Evolutionary conservation across 352 stramenopile genomes (phyloP).

Genomic region (Globisporangium nunn): DNA sequence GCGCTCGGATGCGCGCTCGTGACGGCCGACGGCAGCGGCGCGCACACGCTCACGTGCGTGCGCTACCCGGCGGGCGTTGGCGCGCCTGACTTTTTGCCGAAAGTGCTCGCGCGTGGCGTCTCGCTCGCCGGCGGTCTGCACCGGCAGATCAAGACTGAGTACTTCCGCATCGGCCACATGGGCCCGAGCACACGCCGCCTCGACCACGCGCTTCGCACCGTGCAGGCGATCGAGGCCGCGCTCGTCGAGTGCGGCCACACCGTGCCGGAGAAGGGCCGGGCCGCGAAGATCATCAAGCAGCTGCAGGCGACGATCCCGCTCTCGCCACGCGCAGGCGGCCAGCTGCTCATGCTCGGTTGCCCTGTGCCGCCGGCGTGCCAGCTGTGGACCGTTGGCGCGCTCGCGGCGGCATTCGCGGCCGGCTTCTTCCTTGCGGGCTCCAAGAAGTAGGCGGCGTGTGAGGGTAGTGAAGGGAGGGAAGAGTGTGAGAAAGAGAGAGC

Average conservation of each 20-base stretch:
- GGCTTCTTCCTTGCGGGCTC: slow-evolving; percentile 47
- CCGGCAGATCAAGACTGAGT: slow-evolving; percentile 80
- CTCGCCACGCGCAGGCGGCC: slow-evolving; percentile 35
- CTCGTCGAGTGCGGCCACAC: slow-evolving; percentile 66
- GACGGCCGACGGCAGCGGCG: slow-evolving; percentile 34
- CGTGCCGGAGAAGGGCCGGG: slow-evolving; percentile 48
- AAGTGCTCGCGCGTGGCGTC: slow-evolving; percentile 60
- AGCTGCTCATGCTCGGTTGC: slow-evolving; percentile 43
- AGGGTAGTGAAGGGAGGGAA: too few species aligned
- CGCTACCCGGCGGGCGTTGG: slow-evolving; percentile 62
- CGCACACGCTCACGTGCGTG: slow-evolving; percentile 71
- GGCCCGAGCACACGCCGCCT: slow-evolving; percentile 64
- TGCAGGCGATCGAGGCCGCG: slow-evolving; percentile 62
- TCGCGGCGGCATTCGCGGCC: slow-evolving; percentile 49
- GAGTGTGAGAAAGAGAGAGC: too few species aligned
- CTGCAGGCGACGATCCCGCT: slow-evolving; percentile 44
- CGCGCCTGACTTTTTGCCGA: slow-evolving; percentile 62
- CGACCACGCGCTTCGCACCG: slow-evolving; percentile 69
- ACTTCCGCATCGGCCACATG: slow-evolving; percentile 85
- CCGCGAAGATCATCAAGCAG: slow-evolving; percentile 47
- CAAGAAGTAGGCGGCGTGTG: too few species aligned
- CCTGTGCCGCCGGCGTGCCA: slow-evolving; percentile 65
- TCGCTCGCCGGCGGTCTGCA: slow-evolving; percentile 68
- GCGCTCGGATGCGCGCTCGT: slow-evolving; percentile 56
- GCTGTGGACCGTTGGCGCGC: slow-evolving; percentile 50